Percentiles rank a stretch among this genome's conserved stretches.
Conservation (phyloP, 352 stramenopile genomes). For the Aphanomyces cochlioides region DNA sequence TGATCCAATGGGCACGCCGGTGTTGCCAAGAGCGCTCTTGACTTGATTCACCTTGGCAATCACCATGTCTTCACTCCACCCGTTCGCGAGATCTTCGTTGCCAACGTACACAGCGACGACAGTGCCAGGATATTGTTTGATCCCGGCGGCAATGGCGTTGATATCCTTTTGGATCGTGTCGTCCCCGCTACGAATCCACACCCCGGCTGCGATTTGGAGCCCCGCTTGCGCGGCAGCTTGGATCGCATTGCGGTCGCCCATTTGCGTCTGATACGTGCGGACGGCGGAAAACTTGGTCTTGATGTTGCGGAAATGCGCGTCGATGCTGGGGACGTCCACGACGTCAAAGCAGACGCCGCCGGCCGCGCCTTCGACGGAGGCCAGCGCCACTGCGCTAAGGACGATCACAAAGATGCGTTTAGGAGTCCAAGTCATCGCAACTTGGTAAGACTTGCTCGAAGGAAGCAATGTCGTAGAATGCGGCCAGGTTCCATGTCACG, state of each 20-base stretch:
- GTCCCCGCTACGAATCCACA: slow-evolving; percentile 40
- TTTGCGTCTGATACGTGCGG: slow-evolving; percentile 63
- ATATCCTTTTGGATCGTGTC: slow-evolving; percentile 49
- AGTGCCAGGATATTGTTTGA: slow-evolving; percentile 36
- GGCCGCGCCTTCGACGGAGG: background rate
- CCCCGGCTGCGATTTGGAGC: slow-evolving; percentile 55
- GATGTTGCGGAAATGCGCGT: slow-evolving; percentile 42
- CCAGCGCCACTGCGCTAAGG: background rate
- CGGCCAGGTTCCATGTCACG: too few species aligned
- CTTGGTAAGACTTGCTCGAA: too few species aligned
- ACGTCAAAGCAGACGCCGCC: slow-evolving; percentile 54
- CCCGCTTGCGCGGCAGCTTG: slow-evolving; percentile 39
- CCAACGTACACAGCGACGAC: slow-evolving; percentile 64
- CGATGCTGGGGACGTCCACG: slow-evolving; percentile 38
- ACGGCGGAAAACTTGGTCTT: slow-evolving; percentile 53
- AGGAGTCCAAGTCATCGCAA: too few species aligned
- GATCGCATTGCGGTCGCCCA: slow-evolving; percentile 49
- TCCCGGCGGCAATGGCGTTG: slow-evolving; percentile 52
- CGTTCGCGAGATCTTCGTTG: slow-evolving; percentile 71
- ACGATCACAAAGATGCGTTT: background rate
- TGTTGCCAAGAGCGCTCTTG: slow-evolving; percentile 43
- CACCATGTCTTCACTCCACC: slow-evolving; percentile 31
- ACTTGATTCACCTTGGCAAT: slow-evolving; percentile 39
- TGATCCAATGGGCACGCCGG: slow-evolving; percentile 52
- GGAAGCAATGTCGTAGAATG: too few species aligned